Evolutionary conservation across 208 protist genomes (phyloP), one percentile per base, ranked within the genome.

Genomic region (Crithidia acanthocephali): DNA sequence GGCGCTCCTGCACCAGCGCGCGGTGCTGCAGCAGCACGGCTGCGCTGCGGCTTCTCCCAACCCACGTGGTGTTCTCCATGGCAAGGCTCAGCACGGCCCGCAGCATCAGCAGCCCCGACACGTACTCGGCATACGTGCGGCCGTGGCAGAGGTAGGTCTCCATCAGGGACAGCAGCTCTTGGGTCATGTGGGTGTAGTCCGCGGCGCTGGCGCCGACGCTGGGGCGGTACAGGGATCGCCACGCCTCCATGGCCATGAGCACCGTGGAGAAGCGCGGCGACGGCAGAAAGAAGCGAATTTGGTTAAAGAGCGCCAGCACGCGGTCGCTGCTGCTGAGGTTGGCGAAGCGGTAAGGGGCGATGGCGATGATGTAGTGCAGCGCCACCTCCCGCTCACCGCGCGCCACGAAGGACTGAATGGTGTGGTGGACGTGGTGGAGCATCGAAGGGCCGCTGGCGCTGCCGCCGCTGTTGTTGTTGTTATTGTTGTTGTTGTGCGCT

Each of bases 211-310:
- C 81, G 15, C 68, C 80, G 55, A 92, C 81, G 27, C 60, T 65
- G n/a, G 65, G 65, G 9, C 72, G 33, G 55, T 92, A 88, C 16
- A 94, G 63, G 18, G 75, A 66, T 18, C 79, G 77, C 79, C 84
- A 91, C 55, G 79, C 86, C 77, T 92, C 89, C 82, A 94, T 83
- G 18, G 86, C 89, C 44, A 94, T 78, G 45, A 88, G 83, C 23
- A 81, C 89, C 8, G 77, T 80, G 35, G 81, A 79, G 15, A 91
- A 61, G 52, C 72, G 72, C 27, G 64, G 52, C 10, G 83, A 84
- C 8, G 86, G 86, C 23, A 94, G 50, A 64, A 86, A 88, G 27
- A 81, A 56, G 71, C 79, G 84, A 25, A 94, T 70, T 45, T 91
- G 84, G 42, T 90, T 85, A 66, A 83, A 89, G 58, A 83, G 62